phyloP scores from a whole-genome alignment of 2,329 filamentous ascomycete species.

The Dichotomopilus funicola region DNA sequence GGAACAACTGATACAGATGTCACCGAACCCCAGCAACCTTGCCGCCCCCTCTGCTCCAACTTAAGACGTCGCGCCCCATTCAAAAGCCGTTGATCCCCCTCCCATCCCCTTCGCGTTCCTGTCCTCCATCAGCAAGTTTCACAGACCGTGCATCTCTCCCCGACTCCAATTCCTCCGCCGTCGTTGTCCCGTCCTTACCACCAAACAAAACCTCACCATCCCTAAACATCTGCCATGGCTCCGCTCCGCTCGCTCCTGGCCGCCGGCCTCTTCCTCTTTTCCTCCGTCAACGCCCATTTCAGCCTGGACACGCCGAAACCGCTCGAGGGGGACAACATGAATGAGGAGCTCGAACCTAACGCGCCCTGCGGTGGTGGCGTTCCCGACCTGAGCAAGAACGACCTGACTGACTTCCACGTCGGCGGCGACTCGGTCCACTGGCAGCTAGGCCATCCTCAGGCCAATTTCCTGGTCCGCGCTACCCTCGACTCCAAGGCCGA shows the following conservation, averaged over 20 bases:
- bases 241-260: constrained; percentile 33
- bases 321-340: constrained; percentile 36
- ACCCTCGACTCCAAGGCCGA: constrained; percentile 43
- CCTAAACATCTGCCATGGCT: constrained; percentile 30
- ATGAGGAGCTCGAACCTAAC: constrained; percentile 39
- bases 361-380: constrained; percentile 51
- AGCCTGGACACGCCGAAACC: constrained; percentile 40
- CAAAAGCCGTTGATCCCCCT: no score
- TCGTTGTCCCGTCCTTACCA: no score
- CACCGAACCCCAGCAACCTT: no score
- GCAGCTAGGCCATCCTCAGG: constrained; percentile 43
- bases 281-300: constrained; percentile 48
- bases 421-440: constrained; percentile 48
- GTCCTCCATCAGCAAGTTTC: no score
- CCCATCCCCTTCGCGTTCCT: no score
- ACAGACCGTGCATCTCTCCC: no score
- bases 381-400: constrained; percentile 35
- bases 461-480: constrained; percentile 52
- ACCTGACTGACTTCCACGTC: constrained; percentile 48
- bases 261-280: constrained; percentile 32
- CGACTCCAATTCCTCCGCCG: no score
- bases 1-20: no score
- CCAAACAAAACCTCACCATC: neutral
- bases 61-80: no score
- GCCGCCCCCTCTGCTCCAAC: no score